phyloP scores from a whole-genome alignment of 2,329 filamentous ascomycete species.

The Tolypocladium cylindrosporum region DNA sequence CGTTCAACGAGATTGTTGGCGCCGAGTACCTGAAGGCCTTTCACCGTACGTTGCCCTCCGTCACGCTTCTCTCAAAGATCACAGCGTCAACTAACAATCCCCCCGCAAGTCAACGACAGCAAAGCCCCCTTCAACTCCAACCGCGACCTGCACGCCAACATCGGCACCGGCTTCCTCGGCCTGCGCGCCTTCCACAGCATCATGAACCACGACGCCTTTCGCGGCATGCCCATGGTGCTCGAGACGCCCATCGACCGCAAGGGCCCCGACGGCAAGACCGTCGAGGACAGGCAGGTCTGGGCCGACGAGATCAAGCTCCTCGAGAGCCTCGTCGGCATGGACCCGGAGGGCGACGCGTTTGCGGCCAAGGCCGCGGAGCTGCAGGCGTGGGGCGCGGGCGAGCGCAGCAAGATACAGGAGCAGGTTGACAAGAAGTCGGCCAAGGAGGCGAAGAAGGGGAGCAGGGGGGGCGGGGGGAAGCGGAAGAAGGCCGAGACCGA shows the following conservation, averaged over 20 bases:
- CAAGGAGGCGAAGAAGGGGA: conserved; percentile 38
- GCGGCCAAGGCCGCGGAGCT: conserved; percentile 52
- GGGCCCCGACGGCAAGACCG: conserved; percentile 52
- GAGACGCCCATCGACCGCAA: conserved; percentile 86
- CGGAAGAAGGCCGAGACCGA: conserved; percentile 22
- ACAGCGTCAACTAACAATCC: not conserved
- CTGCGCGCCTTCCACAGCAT: conserved; percentile 83
- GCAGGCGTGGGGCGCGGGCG: conserved; percentile 55
- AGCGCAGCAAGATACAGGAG: conserved; percentile 65
- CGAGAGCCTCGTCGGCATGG: conserved; percentile 78
- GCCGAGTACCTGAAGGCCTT: conserved; percentile 71
- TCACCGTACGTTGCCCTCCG: conserved; percentile 38
- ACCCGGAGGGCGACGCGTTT: conserved; percentile 67
- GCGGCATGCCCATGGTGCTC: conserved; percentile 78
- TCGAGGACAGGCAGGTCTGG: conserved; percentile 79
- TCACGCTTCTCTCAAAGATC: not conserved
- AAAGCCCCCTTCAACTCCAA: conserved; percentile 78
- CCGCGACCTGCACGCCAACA: conserved; percentile 89
- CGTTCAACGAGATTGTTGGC: conserved; percentile 73
- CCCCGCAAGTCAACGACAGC: conserved; percentile 66
- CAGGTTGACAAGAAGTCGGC: conserved; percentile 68
- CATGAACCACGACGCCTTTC: conserved; percentile 71
- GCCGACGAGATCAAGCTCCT: conserved; percentile 90
- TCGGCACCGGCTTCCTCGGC: conserved; percentile 88
- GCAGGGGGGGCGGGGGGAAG: conserved; percentile 7